Conservation (phyloP, 441 rosid genomes). For the Jatropha multifida region DNA sequence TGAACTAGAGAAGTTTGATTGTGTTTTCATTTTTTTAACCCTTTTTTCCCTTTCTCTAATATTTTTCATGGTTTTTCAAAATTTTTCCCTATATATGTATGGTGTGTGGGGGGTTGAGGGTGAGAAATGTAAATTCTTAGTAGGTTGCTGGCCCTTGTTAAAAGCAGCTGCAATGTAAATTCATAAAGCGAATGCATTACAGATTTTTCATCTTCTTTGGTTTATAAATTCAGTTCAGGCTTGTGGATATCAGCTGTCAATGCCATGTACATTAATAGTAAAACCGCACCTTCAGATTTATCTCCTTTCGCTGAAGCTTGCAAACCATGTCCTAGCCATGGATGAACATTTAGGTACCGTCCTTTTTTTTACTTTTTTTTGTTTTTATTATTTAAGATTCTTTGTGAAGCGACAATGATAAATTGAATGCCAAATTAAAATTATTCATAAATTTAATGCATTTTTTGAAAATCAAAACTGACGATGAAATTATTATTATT, state of each 20-base stretch:
- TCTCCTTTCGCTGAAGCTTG: background rate
- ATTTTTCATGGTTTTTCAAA: conserved; percentile 13
- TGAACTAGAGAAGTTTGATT: conserved; percentile 36
- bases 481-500: too few relatives aligned
- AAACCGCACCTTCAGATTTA: background rate
- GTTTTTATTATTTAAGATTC: background rate
- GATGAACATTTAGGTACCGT: background rate
- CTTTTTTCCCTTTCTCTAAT: background rate
- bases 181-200: conserved; percentile 39
- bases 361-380: background rate
- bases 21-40: conserved; percentile 19
- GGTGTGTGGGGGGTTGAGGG: conserved; percentile 42
- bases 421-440: too few relatives aligned
- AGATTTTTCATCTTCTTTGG: conserved; percentile 21
- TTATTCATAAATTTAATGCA: too few relatives aligned
- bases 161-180: conserved; percentile 46
- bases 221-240: conserved; percentile 22
- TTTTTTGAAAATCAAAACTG: too few relatives aligned
- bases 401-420: background rate
- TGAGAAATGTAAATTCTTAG: conserved; percentile 59
- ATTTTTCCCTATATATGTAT: conserved; percentile 22
- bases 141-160: conserved; percentile 40
- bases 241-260: conserved; percentile 13
- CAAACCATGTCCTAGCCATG: background rate
- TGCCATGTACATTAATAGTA: background rate